Base-by-base conservation (phyloP, 2,329 filamentous ascomycete genomes). In the Amauroascus verrucosus region DNA sequence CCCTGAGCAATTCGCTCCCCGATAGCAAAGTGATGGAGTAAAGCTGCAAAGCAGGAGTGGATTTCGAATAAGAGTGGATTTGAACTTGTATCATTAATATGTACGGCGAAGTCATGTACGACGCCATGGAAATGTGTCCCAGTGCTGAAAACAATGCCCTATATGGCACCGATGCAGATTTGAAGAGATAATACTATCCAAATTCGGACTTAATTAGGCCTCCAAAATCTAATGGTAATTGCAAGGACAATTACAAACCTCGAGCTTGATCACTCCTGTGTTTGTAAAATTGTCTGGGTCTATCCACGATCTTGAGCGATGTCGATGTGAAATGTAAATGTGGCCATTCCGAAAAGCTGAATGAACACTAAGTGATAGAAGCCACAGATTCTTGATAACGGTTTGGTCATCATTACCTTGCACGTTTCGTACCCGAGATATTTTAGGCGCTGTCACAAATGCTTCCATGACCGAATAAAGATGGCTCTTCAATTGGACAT, bases 1-100 rank as follows among this genome's bases (percentile, higher is more conserved):
- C 56, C 56, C 24, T 38, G 8, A n/a, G 54, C 26, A 47, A 54
- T 41, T 38, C 44, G 44, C 33, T 54, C 51, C 13, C 56, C 56
- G n/a, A 58, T 51, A 22, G 28, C 56, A 40, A 56, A 58, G 32
- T 54, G 47, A 26, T 58, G 54, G 3, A 58, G 45, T 7, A 55
- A 50, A 5, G 38, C 40, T 24, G 57, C 52, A 40, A 58, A 54
- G 30, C 55, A 37, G n/a, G 18, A 54, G 38, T 58, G 55, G 24
- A 54, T 44, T 14, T 37, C 26, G 41, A 57, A 51, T 14, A 58
- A 44, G 44, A 54, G 48, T 40, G 33, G n/a, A 32, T 16, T 47
- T 14, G 57, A 55, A 32, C 43, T 18, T 6, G 46, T 24, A 41
- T 58, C 44, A 3, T 33, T 18, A 2, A 49, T 58, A 48, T 32